Evolutionary conservation across 495 filamentous ascomycete species (phyloP).

Genomic region (Saxispiralis lemnorum): DNA sequence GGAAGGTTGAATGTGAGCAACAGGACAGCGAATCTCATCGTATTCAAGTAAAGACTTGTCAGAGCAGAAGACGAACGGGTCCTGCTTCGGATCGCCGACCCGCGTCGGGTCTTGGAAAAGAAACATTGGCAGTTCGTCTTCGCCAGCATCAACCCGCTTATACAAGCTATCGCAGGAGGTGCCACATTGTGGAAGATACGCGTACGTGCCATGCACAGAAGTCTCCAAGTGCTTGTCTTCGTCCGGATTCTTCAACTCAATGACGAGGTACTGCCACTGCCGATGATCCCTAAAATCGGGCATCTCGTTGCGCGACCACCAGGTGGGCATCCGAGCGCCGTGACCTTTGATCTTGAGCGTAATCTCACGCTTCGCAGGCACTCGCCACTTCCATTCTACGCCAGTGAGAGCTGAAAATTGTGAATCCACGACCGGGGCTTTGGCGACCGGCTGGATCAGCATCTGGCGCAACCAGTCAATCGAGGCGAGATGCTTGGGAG

Average conservation of each 20-base stretch:
- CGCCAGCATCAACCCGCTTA: constrained; percentile 15
- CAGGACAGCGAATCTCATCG: constrained; percentile 33
- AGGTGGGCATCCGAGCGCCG: constrained; percentile 4
- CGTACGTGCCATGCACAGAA: constrained; percentile 39
- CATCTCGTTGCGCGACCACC: constrained; percentile 14
- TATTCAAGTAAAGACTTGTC: constrained; percentile 33
- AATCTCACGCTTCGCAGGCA: constrained; percentile 1
- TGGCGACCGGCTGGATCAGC: constrained; percentile 38
- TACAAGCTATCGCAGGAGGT: constrained; percentile 45
- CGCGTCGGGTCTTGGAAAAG: constrained; percentile 48
- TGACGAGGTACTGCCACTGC: constrained; percentile 26
- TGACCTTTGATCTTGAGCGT: constrained; percentile 1
- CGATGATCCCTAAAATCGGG: constrained; percentile 18
- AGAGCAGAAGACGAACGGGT: constrained; percentile 48
- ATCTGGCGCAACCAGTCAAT: constrained; percentile 30
- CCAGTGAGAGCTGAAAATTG: constrained; percentile 7
- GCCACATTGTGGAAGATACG: constrained; percentile 43
- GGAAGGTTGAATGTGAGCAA: constrained; percentile 28
- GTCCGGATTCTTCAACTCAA: constrained; percentile 21
- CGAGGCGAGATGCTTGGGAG: constrained; percentile 21
- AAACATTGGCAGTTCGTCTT: constrained; percentile 28
- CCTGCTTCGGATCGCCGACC: constrained; percentile 28
- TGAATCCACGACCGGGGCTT: constrained; percentile 24
- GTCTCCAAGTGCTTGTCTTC: neutral
- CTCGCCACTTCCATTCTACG: constrained; percentile 10